Evolutionary conservation across 257 asterid species (phyloP), one percentile per base, ranked within the genome.

Genomic region (Avicennia marina): DNA sequence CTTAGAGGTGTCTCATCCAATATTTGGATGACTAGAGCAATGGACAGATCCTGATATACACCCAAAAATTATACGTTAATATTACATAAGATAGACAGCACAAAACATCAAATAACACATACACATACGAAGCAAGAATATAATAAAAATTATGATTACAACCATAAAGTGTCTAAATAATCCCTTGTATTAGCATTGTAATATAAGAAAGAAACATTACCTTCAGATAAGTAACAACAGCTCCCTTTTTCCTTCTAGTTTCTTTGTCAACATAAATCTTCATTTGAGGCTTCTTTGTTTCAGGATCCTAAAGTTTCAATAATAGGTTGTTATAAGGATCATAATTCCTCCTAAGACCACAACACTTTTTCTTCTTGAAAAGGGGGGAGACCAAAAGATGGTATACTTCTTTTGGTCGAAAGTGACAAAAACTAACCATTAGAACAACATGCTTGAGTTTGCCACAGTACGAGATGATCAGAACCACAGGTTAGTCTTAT

Each of bases 141-240:
- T 8, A 29, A 29, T 29, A 4, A 29, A 29, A 29, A 29, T 8
- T 29, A 8, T 29, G 0, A 29, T 36, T 11, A 11, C 2, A 36
- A 36, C 41, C 13, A 36, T 36, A 2, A 36, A 36, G 41, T 12
- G 10, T 36, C 41, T 11, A 36, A 36, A 36, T 36, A 36, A 36
- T 29, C 34, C 34, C 34, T 4, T 36, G 13, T 8, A 2, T 12
- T 5, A 36, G 41, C 13, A 11, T 11, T n/a, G 9, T 36, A 5
- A 8, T 5, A 11, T 36, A 11, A 36, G 12, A 36, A 36, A 36
- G 41, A 11, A 36, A 7, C 41, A 36, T 5, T 77, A 93, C 98
- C 97, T 83, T 89, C 67, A 89, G 74, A 68, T 81, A 93, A 43
- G 97, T 80, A 38, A 93, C 87, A 56, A 97, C 98, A 78, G 89